Conservation (phyloP, 139 green algal species). For the Coccomyxa sp. region DNA sequence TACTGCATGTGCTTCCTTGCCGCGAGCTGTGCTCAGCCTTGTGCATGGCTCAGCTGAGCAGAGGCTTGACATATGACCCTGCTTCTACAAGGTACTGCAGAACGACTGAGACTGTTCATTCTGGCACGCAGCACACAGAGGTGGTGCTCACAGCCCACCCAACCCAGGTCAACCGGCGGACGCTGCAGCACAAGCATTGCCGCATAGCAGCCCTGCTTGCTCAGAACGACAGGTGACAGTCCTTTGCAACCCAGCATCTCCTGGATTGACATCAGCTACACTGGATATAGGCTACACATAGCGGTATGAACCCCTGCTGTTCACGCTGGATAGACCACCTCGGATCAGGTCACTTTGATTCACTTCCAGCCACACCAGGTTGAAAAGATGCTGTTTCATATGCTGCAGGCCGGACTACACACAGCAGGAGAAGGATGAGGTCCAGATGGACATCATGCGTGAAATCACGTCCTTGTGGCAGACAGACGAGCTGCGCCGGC, state of each 20-base stretch:
- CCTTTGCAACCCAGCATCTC: neutral
- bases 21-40: neutral
- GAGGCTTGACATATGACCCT: neutral
- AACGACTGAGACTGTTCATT: neutral
- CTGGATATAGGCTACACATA: too few species aligned
- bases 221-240: slow-evolving; percentile 56
- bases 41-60: neutral
- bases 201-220: slow-evolving; percentile 76
- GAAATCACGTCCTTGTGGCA: slow-evolving; percentile 89
- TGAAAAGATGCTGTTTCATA: too few species aligned
- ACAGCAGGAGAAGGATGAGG: slow-evolving; percentile 44
- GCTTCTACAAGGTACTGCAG: too few species aligned
- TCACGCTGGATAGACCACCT: neutral
- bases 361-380: neutral
- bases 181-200: slow-evolving; percentile 87
- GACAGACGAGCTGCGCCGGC: slow-evolving; percentile 89
- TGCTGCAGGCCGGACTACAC: slow-evolving; percentile 49
- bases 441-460: slow-evolving; percentile 61
- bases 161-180: slow-evolving; percentile 89
- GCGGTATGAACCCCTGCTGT: neutral
- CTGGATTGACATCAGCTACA: neutral
- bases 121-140: slow-evolving; percentile 37
- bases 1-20: neutral
- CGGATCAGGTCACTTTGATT: neutral
- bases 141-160: slow-evolving; percentile 92